phyloP scores from a whole-genome alignment of 768 basidiomycete species.

The Bullera alba region DNA sequence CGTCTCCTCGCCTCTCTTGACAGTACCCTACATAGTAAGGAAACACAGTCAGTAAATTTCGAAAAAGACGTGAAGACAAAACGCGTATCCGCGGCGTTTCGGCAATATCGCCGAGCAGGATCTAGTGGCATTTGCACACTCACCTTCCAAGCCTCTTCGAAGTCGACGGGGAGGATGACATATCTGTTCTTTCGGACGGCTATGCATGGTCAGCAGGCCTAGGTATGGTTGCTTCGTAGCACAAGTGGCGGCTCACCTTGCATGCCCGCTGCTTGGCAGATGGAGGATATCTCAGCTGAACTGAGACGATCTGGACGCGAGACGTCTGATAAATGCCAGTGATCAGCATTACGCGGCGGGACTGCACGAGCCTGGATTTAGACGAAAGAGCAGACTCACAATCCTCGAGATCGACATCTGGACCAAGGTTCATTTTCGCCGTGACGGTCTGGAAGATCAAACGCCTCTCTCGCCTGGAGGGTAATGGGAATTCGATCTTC shows the following conservation, averaged over 20 bases:
- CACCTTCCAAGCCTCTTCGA: conserved; percentile 99
- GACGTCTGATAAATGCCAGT: conserved; percentile 58
- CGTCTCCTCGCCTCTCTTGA: conserved; percentile 93
- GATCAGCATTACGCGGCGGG: neutral
- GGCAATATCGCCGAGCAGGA: neutral
- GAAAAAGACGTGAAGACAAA: conserved; percentile 20
- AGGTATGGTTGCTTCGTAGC: conserved; percentile 1
- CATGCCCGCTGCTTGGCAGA: conserved; percentile 92
- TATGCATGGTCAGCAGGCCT: conserved; percentile 40
- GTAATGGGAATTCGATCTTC: conserved; percentile 97
- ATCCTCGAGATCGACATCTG: conserved; percentile 96
- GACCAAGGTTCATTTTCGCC: conserved; percentile 92
- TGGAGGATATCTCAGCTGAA: conserved; percentile 88
- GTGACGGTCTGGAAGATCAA: conserved; percentile 98
- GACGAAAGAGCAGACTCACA: conserved; percentile 56
- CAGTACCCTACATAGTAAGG: conserved; percentile 64
- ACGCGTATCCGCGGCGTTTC: neutral
- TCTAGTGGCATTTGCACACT: conserved; percentile 48
- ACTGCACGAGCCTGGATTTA: neutral
- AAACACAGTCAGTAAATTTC: conserved; percentile 38
- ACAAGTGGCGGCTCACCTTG: conserved; percentile 64
- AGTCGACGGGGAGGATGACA: conserved; percentile 91
- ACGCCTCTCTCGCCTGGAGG: conserved; percentile 87
- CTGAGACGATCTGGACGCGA: conserved; percentile 93
- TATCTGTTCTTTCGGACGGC: conserved; percentile 98